Percentiles rank a stretch among this genome's conserved stretches.
Conservation (phyloP, 2,329 filamentous ascomycete species). For the Metarhizium anisopliae region DNA sequence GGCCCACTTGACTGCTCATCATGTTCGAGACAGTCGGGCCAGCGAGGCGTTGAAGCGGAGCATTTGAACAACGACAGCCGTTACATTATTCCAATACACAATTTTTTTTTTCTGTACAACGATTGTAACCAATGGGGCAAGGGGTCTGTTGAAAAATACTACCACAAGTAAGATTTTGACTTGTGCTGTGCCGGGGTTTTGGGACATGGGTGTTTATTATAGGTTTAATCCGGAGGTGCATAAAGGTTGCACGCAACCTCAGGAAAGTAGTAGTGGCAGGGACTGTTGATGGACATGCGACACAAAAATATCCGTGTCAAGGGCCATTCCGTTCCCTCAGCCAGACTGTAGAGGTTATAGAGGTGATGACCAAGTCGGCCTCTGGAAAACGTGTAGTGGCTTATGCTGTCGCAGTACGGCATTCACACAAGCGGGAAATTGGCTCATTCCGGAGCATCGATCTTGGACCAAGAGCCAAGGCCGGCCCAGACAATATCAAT, state of each 20-base stretch:
- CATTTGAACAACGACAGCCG: conserved; percentile 3
- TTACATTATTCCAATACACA: neutral
- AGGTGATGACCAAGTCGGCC: no score
- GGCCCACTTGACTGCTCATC: neutral
- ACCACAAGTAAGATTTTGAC: neutral
- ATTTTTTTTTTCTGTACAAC: neutral
- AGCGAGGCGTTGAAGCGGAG: conserved; percentile 7
- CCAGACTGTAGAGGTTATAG: no score
- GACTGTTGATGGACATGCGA: no score
- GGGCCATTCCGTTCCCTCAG: no score
- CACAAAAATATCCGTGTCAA: no score
- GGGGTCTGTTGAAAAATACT: neutral
- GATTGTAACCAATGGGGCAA: neutral
- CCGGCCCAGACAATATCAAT: no score
- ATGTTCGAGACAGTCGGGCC: neutral
- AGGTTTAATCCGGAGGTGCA: neutral
- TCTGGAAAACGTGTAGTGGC: no score
- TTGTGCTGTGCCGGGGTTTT: neutral
- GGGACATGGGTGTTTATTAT: neutral
- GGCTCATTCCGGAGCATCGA: no score
- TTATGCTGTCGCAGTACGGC: no score
- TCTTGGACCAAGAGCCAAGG: no score
- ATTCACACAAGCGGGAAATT: no score
- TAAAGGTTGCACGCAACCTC: neutral
- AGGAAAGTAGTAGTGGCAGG: no score